phyloP scores from a whole-genome alignment of 108 stramenopile genomes.

The Nannochloropsis oceanica region DNA sequence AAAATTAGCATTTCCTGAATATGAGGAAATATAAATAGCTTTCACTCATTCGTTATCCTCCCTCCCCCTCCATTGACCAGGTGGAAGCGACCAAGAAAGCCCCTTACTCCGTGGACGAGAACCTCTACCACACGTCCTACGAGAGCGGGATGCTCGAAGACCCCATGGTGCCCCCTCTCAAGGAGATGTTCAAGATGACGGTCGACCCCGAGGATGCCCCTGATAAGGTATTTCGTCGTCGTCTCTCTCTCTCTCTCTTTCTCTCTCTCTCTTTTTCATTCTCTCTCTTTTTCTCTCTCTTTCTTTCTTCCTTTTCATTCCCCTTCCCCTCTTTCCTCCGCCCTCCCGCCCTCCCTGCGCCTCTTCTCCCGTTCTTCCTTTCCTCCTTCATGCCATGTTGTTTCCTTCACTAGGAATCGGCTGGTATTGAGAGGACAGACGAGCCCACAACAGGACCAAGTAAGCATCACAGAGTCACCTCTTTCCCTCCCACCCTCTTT shows the following conservation, averaged over 20 bases:
- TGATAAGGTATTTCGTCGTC: constrained; percentile 31
- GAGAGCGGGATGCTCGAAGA: constrained; percentile 83
- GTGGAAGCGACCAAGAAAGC: constrained; percentile 76
- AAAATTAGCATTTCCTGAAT: neutral
- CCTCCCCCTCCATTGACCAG: neutral
- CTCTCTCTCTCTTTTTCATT: neutral
- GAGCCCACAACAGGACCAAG: too few species aligned
- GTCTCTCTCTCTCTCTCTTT: neutral
- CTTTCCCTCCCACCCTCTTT: neutral
- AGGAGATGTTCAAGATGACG: constrained; percentile 49
- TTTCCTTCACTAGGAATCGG: too few species aligned
- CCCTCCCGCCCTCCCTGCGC: neutral
- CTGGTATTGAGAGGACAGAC: too few species aligned
- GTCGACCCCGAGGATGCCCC: constrained; percentile 72
- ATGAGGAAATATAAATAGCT: neutral
- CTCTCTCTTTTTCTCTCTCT: neutral
- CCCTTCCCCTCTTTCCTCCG: neutral
- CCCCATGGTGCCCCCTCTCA: constrained; percentile 50
- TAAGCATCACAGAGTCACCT: neutral
- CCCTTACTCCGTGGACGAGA: constrained; percentile 95
- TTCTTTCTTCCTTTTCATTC: neutral
- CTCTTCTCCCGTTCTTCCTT: neutral
- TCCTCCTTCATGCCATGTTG: too few species aligned
- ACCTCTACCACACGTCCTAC: constrained; percentile 94
- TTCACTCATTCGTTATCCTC: neutral